Evolutionary conservation across 1,284 basidiomycete genomes (phyloP).

Genomic region (Cutaneotrichosporon dermatis): DNA sequence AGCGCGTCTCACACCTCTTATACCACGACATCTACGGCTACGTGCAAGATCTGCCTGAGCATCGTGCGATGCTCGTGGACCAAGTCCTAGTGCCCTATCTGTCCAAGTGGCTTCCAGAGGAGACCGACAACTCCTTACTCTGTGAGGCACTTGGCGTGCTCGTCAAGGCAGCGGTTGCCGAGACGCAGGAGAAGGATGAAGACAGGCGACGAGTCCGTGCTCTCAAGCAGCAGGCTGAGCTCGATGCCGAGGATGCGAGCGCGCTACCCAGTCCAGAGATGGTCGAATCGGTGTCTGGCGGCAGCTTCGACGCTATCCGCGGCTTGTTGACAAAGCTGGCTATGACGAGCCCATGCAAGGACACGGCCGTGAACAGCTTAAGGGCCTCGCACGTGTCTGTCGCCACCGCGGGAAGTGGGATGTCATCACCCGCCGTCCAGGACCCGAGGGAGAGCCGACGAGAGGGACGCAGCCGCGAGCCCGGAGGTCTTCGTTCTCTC

Average conservation of each 20-base stretch:
- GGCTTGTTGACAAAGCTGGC: slow-evolving; percentile 42
- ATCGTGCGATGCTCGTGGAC: slow-evolving; percentile 45
- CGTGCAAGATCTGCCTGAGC: slow-evolving; percentile 46
- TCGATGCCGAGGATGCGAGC: slow-evolving; percentile 36
- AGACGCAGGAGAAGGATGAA: slow-evolving; percentile 48
- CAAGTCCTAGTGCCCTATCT: slow-evolving; percentile 50
- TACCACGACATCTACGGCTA: slow-evolving; percentile 48
- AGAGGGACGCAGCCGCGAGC: slow-evolving; percentile 6
- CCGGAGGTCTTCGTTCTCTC: slow-evolving; percentile 28
- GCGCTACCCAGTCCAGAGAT: slow-evolving; percentile 28
- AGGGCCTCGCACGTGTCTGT: not conserved
- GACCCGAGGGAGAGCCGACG: too few relatives aligned
- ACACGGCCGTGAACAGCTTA: not conserved
- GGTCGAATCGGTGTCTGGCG: slow-evolving; percentile 28
- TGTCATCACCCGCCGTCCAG: not conserved
- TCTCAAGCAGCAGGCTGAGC: slow-evolving; percentile 18
- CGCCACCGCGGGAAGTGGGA: not conserved
- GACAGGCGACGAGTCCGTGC: slow-evolving; percentile 30
- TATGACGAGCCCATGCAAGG: slow-evolving; percentile 32
- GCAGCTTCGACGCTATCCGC: slow-evolving; percentile 45
- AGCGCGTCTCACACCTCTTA: slow-evolving; percentile 41
- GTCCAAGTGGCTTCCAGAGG: slow-evolving; percentile 43
- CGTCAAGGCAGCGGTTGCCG: slow-evolving; percentile 45
- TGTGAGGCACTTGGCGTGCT: slow-evolving; percentile 42
- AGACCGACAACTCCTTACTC: slow-evolving; percentile 44